Evolutionary conservation across 768 basidiomycete species (phyloP).

Genomic region (Flagelloscypha sp.): DNA sequence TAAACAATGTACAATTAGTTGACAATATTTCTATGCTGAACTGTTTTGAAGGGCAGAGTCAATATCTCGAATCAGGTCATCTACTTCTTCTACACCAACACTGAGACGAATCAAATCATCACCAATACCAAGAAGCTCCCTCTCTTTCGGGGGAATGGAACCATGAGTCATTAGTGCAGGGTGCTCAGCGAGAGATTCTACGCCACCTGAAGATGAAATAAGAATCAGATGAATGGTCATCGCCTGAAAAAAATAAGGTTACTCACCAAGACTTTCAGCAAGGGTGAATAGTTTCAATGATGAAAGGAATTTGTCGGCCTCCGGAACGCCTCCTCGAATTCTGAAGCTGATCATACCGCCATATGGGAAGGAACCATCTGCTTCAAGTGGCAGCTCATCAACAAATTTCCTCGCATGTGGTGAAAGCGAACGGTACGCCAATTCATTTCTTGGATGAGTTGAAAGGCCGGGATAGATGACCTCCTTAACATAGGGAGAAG

Average conservation of each 20-base stretch:
- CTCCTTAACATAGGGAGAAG: constrained; percentile 53
- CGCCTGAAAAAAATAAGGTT: no score
- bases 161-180: constrained; percentile 89
- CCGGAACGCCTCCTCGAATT: constrained; percentile 39
- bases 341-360: constrained; percentile 84
- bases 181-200: constrained; percentile 84
- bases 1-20: no score
- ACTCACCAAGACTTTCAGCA: constrained; percentile 80
- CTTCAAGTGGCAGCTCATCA: constrained; percentile 26
- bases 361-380: constrained; percentile 65
- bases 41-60: constrained; percentile 63
- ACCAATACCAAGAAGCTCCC: constrained; percentile 66
- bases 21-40: no score
- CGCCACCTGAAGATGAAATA: no score
- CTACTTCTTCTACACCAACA: constrained; percentile 83
- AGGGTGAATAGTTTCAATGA: constrained; percentile 62
- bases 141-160: constrained; percentile 59
- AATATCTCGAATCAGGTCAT: constrained; percentile 73
- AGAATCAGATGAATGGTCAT: no score
- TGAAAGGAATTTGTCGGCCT: constrained; percentile 63
- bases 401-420: constrained; percentile 66
- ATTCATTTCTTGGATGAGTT: constrained; percentile 53
- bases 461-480: constrained; percentile 84
- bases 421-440: constrained; percentile 56
- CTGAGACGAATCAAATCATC: constrained; percentile 71